Evolutionary conservation across 768 basidiomycete species (phyloP).

Genomic region (Mrakia frigida): DNA sequence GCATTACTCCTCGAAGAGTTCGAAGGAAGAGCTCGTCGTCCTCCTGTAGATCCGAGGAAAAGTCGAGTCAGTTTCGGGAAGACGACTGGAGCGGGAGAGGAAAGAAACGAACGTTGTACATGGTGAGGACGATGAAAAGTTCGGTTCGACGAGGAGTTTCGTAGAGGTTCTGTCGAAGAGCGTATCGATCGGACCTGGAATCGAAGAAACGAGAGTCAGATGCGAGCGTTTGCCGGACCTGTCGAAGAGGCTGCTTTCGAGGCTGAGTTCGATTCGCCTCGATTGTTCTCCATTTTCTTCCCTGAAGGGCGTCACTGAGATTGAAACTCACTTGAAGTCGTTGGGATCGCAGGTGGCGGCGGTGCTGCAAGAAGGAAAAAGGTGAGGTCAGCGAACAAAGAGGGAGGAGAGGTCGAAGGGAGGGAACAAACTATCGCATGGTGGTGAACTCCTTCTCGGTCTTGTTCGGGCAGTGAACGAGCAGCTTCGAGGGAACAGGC

Average conservation of each 20-base stretch:
- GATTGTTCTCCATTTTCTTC: too few species aligned
- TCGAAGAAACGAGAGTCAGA: not conserved
- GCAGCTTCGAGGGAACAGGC: slow-evolving; percentile 25
- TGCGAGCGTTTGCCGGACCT: too few species aligned
- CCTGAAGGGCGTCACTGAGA: too few species aligned
- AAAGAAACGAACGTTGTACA: slow-evolving; percentile 3
- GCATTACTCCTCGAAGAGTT: slow-evolving; percentile 85
- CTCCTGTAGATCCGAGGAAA: slow-evolving; percentile 20
- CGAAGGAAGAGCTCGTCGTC: slow-evolving; percentile 36
- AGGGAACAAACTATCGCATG: slow-evolving; percentile 18
- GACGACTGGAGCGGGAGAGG: not conserved
- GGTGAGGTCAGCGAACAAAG: not conserved
- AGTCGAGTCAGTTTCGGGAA: not conserved
- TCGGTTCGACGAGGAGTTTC: slow-evolving; percentile 27
- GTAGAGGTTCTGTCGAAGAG: slow-evolving; percentile 32
- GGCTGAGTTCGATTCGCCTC: too few species aligned
- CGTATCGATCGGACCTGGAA: slow-evolving; percentile 28
- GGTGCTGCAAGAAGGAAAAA: not conserved
- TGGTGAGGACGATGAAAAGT: slow-evolving; percentile 34
- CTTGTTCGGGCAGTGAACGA: slow-evolving; percentile 14
- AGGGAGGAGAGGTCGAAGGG: not conserved
- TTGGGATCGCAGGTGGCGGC: slow-evolving; percentile 33
- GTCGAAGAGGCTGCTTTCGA: too few species aligned
- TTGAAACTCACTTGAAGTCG: slow-evolving; percentile 24
- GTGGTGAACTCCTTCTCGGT: slow-evolving; percentile 27